A percentile compares a stretch with the other conserved stretches of the same genome.
Evolutionary conservation across 768 basidiomycete species (phyloP).

Genomic region (Suillus alpinus): DNA sequence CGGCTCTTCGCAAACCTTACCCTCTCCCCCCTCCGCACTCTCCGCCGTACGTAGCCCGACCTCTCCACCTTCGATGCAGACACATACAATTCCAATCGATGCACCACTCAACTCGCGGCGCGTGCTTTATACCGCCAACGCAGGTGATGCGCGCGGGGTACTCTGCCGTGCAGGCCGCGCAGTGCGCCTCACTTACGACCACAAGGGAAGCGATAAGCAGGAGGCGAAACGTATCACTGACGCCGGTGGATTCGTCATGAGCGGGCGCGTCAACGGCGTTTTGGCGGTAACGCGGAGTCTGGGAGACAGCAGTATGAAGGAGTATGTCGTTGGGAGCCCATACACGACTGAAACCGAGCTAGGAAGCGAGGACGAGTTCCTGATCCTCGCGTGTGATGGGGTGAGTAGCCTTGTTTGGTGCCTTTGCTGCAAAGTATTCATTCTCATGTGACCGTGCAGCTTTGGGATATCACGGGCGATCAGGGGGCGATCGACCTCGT

Average conservation of each 20-base stretch:
- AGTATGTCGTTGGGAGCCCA: constrained; percentile 96
- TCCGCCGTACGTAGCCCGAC: not conserved
- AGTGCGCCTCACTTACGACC: constrained; percentile 93
- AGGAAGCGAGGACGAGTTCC: constrained; percentile 87
- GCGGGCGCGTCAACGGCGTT: constrained; percentile 96
- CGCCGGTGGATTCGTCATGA: constrained; percentile 98
- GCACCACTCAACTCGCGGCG: constrained; percentile 58
- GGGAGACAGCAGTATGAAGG: constrained; percentile 98
- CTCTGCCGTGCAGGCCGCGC: constrained; percentile 89
- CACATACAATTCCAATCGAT: constrained; percentile 33
- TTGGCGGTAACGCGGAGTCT: constrained; percentile 93
- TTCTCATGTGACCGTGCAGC: constrained; percentile 40
- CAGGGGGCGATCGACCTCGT: constrained; percentile 89
- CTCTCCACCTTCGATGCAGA: constrained; percentile 33
- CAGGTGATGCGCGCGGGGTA: constrained; percentile 93
- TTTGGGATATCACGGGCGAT: constrained; percentile 96
- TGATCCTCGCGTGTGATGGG: constrained; percentile 96
- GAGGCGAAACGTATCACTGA: constrained; percentile 98
- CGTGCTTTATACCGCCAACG: constrained; percentile 93
- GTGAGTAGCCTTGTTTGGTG: constrained; percentile 47
- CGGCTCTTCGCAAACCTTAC: constrained; percentile 19
- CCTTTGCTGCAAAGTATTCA: not conserved
- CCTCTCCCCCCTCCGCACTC: constrained; percentile 5
- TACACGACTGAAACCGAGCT: constrained; percentile 98
- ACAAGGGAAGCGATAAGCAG: constrained; percentile 96